A percentile compares a stretch with the other conserved stretches of the same genome.
These are phyloP conservation scores for Trametes pubescens DNA, from an alignment of 1,284 basidiomycete genomes.

Conservation along the genomic window DNA sequence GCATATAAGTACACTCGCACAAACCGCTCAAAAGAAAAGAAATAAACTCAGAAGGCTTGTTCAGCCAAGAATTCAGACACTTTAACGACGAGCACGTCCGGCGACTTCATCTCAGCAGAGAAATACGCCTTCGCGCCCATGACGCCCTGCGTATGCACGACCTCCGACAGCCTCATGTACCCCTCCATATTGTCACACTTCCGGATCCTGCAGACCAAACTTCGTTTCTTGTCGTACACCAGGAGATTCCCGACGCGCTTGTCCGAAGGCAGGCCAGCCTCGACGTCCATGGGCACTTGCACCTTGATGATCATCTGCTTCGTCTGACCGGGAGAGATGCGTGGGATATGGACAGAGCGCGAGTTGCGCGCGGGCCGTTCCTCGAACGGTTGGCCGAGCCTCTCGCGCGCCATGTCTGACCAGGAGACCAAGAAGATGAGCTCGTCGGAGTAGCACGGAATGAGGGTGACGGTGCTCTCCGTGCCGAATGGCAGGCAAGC, in stretches of 20 bases:
- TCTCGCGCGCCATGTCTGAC: slow-evolving; percentile 45
- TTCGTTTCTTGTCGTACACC: slow-evolving; percentile 61
- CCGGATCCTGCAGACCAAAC: slow-evolving; percentile 55
- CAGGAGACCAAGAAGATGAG: too few relatives aligned
- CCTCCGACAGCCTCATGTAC: slow-evolving; percentile 50
- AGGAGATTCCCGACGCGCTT: slow-evolving; percentile 41
- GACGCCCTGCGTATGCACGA: slow-evolving; percentile 52
- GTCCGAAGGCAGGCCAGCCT: not conserved
- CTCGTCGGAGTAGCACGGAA: slow-evolving; percentile 48
- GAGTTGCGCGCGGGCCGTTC: slow-evolving; percentile 34
- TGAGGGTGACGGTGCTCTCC: slow-evolving; percentile 53
- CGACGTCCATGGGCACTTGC: slow-evolving; percentile 48
- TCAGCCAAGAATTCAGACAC: not conserved
- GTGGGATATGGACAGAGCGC: slow-evolving; percentile 40
- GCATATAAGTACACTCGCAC: too few relatives aligned
- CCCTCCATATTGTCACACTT: slow-evolving; percentile 44
- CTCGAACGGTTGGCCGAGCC: slow-evolving; percentile 44
- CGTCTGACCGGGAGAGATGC: slow-evolving; percentile 25
- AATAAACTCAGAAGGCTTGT: not conserved
- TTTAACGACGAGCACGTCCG: slow-evolving; percentile 48
- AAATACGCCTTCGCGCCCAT: slow-evolving; percentile 64
- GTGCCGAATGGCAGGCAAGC: slow-evolving; percentile 53
- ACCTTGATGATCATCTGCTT: slow-evolving; percentile 63
- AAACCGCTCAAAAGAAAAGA: too few relatives aligned
- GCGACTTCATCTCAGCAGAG: slow-evolving; percentile 55